These are phyloP conservation scores for Cytospora chrysosperma DNA, from an alignment of 2,329 filamentous ascomycete species.

Conservation along the genomic window DNA sequence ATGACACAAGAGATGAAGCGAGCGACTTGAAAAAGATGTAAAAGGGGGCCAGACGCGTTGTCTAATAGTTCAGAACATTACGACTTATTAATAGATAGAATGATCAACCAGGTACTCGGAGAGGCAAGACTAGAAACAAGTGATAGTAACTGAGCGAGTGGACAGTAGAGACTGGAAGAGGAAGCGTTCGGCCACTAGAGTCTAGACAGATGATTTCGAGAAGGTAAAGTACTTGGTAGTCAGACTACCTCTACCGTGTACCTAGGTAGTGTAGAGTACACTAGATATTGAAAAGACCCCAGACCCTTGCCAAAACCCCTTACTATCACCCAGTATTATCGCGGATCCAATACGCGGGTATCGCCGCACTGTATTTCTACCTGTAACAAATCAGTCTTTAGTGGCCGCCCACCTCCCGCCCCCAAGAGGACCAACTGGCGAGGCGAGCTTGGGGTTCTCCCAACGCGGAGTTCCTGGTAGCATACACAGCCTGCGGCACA, in stretches of 20 bases:
- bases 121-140: not conserved
- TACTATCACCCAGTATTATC: not conserved
- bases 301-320: not conserved
- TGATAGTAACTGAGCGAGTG: not conserved
- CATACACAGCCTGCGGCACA: not conserved
- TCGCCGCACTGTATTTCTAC: not conserved
- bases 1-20: conserved; percentile 2
- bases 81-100: not conserved
- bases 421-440: not conserved
- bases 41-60: not conserved
- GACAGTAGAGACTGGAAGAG: not conserved
- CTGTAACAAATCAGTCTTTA: not conserved
- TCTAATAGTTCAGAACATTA: conserved; percentile 7
- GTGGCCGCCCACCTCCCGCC: not conserved
- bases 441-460: not conserved
- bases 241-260: no score
- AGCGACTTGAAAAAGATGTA: conserved; percentile 19
- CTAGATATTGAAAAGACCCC: not conserved
- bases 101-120: not conserved
- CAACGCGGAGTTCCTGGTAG: not conserved
- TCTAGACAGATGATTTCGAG: not conserved
- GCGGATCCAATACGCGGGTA: not conserved
- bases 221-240: not conserved
- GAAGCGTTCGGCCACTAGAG: not conserved
- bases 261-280: no score